These are phyloP conservation scores for Yueomyces sinensis DNA, from an alignment of 805 yeast genomes.

Conservation along the genomic window DNA sequence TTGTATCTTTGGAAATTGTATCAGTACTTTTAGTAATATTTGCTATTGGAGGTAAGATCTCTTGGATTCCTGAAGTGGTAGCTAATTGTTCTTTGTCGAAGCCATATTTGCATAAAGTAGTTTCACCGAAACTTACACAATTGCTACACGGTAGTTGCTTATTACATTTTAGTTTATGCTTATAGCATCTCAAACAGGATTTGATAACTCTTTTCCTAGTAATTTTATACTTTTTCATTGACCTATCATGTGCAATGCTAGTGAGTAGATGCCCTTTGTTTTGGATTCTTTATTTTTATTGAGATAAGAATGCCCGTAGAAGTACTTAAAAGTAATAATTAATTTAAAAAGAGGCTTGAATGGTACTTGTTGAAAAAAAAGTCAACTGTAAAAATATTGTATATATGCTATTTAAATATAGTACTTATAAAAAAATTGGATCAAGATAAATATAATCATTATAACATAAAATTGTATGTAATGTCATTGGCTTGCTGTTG, in stretches of 20 bases:
- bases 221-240: constrained; percentile 4
- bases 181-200: constrained; percentile 17
- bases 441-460: not conserved
- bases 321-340: no score
- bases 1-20: not conserved
- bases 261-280: no score
- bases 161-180: constrained; percentile 17
- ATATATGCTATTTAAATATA: not conserved
- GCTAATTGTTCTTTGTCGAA: no score
- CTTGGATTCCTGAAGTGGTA: no score
- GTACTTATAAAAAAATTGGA: not conserved
- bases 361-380: no score
- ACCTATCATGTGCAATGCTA: no score
- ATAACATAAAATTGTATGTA: not conserved
- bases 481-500: no score
- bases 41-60: no score
- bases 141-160: constrained; percentile 13
- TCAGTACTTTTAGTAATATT: not conserved
- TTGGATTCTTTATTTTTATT: no score
- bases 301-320: no score
- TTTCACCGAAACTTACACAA: constrained; percentile 5
- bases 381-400: no score
- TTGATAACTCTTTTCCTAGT: constrained; percentile 16
- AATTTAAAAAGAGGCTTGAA: no score
- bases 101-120: constrained; percentile 13